These are phyloP conservation scores for Calonectria pteridis DNA, from an alignment of 2,329 filamentous ascomycete genomes.

Conservation along the genomic window DNA sequence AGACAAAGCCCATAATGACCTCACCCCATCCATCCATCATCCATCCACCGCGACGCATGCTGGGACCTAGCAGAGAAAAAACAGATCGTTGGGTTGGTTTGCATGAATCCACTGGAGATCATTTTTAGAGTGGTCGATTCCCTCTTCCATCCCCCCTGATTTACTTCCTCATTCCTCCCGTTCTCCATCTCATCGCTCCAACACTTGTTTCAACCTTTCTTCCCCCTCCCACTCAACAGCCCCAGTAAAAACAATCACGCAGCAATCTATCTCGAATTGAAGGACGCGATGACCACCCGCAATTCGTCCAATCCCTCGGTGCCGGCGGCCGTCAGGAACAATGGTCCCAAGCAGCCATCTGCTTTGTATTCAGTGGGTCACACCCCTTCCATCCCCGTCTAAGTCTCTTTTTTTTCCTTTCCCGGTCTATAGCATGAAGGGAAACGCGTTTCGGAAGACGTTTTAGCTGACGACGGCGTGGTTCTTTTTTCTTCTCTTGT, in stretches of 20 bases:
- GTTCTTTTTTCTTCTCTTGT: background rate
- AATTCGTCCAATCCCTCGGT: slow-evolving; percentile 14
- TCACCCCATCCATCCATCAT: too few species aligned
- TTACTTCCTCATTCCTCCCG: background rate
- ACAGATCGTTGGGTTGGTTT: background rate
- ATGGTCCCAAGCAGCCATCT: slow-evolving; percentile 34
- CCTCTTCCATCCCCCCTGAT: background rate
- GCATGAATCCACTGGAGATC: background rate
- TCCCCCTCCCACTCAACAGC: background rate
- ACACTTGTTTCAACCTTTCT: background rate
- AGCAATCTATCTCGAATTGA: background rate
- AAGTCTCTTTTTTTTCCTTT: background rate
- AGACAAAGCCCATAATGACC: slow-evolving; percentile 6
- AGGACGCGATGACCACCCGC: slow-evolving; percentile 2
- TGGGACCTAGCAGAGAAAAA: background rate
- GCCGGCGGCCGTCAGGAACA: slow-evolving; percentile 15
- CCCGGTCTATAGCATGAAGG: slow-evolving; percentile 6
- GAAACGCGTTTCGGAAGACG: background rate
- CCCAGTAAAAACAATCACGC: background rate
- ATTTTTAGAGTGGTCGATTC: background rate
- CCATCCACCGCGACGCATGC: background rate
- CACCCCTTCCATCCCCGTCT: background rate
- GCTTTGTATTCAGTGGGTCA: slow-evolving; percentile 44
- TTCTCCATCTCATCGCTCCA: background rate
- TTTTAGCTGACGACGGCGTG: background rate